Evolutionary conservation across 495 filamentous ascomycete genomes (phyloP).

Genomic region (Aspergillus asperescens): DNA sequence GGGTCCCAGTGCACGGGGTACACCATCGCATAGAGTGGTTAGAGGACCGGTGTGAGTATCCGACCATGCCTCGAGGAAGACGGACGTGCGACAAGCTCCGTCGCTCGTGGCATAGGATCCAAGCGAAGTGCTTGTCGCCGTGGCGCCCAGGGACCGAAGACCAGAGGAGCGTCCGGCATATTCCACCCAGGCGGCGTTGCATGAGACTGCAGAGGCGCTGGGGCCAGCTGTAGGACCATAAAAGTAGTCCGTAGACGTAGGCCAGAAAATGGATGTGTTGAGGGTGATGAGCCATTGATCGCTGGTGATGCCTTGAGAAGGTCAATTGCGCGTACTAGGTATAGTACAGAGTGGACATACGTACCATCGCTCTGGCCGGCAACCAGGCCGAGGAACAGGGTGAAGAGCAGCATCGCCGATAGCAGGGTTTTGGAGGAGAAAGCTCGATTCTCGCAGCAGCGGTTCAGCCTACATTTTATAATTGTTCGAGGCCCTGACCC

Average conservation of each 20-base stretch:
- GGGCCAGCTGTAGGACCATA: constrained; percentile 26
- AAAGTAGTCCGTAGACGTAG: constrained; percentile 26
- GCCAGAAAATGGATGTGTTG: constrained; percentile 27
- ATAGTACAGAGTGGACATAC: neutral
- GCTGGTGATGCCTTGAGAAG: constrained; percentile 14
- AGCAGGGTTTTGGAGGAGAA: neutral
- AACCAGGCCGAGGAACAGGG: neutral
- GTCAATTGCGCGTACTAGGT: neutral
- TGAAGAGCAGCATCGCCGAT: neutral
- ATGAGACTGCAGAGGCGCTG: constrained; percentile 19
- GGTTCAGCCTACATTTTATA: neutral
- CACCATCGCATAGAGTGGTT: constrained; percentile 23
- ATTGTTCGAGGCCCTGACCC: neutral
- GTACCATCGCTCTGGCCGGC: constrained; percentile 4
- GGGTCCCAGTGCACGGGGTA: constrained; percentile 21
- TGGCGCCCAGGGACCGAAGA: constrained; percentile 19
- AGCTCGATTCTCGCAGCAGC: neutral
- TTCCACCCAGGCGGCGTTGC: constrained; percentile 24
- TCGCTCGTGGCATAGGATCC: constrained; percentile 15
- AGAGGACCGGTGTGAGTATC: constrained; percentile 22
- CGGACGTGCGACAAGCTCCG: constrained; percentile 18
- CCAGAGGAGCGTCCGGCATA: constrained; percentile 11
- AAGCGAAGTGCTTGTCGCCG: constrained; percentile 12
- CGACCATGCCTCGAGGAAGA: neutral
- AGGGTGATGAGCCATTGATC: constrained; percentile 23